Evolutionary conservation across 2,329 filamentous ascomycete species (phyloP).

Genomic region (Chaetomium olivaceum): DNA sequence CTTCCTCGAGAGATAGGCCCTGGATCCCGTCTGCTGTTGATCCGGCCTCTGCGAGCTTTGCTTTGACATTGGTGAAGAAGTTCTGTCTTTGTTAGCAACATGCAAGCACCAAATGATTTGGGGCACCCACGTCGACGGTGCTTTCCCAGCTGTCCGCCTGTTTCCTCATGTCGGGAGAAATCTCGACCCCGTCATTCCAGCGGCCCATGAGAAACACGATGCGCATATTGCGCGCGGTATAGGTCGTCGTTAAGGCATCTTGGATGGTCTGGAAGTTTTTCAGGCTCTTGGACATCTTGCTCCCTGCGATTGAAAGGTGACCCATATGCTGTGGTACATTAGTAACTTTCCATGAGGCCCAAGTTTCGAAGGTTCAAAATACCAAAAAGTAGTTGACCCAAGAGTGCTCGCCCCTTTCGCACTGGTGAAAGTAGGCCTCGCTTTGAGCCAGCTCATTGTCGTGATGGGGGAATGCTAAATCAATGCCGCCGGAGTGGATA

Average conservation of each 20-base stretch:
- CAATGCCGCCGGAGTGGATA: conserved; percentile 89
- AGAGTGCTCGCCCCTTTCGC: conserved; percentile 35
- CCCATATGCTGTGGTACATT: conserved; percentile 69
- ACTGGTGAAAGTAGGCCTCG: conserved; percentile 68
- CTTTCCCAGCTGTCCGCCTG: conserved; percentile 78
- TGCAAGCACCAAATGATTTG: neutral
- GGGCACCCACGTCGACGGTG: conserved; percentile 43
- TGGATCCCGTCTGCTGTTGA: conserved; percentile 28
- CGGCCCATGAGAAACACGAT: conserved; percentile 84
- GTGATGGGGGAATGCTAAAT: conserved; percentile 88
- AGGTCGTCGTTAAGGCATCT: conserved; percentile 69
- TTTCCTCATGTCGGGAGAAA: conserved; percentile 77
- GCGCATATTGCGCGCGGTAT: conserved; percentile 76
- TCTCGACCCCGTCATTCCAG: conserved; percentile 91
- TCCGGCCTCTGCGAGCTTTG: conserved; percentile 38
- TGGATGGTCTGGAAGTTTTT: conserved; percentile 97
- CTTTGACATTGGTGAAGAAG: conserved; percentile 46
- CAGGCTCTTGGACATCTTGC: conserved; percentile 93
- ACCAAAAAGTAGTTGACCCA: conserved; percentile 88
- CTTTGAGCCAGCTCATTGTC: conserved; percentile 91
- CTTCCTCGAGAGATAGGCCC: conserved; percentile 32
- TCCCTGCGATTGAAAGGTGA: conserved; percentile 75
- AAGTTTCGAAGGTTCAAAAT: neutral
- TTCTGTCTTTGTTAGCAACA: conserved; percentile 35
- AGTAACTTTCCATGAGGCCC: neutral